Evolutionary conservation across 345 rosid genomes (phyloP).

Genomic region (Populus tremula): DNA sequence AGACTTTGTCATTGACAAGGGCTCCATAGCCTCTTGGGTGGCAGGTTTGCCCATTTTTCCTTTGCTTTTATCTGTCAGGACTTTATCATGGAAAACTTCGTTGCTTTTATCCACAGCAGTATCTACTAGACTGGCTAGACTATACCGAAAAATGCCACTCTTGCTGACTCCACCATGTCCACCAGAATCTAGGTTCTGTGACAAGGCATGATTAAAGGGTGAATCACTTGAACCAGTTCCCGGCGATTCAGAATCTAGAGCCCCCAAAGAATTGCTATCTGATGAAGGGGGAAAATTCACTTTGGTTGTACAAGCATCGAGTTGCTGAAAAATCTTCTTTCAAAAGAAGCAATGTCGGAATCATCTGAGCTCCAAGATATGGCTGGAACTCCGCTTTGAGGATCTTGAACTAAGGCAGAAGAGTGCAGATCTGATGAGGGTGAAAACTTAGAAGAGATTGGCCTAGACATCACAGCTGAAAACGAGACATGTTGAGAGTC

Average conservation of each 20-base stretch:
- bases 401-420: slow-evolving; percentile 10
- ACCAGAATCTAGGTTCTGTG: slow-evolving; percentile 6
- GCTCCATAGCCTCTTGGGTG: slow-evolving; percentile 5
- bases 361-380: slow-evolving; percentile 10
- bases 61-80: slow-evolving; percentile 8
- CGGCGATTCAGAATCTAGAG: slow-evolving; percentile 11
- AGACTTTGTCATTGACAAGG: slow-evolving; percentile 3
- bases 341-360: slow-evolving; percentile 16
- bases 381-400: slow-evolving; percentile 4
- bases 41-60: slow-evolving; percentile 2
- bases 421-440: neutral
- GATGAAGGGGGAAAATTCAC: slow-evolving; percentile 9
- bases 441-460: neutral
- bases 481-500: slow-evolving; percentile 7
- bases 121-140: slow-evolving; percentile 1
- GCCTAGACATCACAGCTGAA: neutral
- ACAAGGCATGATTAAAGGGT: slow-evolving; percentile 9
- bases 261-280: slow-evolving; percentile 7
- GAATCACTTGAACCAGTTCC: slow-evolving; percentile 8
- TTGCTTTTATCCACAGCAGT: slow-evolving; percentile 4
- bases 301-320: slow-evolving; percentile 15
- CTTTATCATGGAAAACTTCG: slow-evolving; percentile 10
- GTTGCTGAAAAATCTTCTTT: slow-evolving; percentile 1
- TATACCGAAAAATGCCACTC: neutral
- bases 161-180: slow-evolving; percentile 8